Conservation (phyloP, 2,329 filamentous ascomycete species). For the Cadophora sp. region DNA sequence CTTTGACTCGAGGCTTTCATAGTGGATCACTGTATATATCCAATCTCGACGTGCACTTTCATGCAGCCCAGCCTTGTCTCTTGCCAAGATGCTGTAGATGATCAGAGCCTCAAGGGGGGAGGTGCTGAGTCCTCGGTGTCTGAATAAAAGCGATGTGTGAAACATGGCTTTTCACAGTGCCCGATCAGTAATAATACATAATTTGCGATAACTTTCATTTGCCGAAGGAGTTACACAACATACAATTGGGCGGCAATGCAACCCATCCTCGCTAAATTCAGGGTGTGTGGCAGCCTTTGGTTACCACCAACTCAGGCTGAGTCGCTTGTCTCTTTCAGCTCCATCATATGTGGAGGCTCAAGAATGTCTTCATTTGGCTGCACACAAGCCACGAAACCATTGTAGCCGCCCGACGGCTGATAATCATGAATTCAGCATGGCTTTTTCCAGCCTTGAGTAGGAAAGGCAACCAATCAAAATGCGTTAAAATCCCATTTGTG, state of each 20-base stretch:
- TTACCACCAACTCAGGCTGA: not conserved
- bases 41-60: not conserved
- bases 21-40: not conserved
- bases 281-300: not conserved
- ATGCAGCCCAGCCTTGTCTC: not conserved
- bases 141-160: not conserved
- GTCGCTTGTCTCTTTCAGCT: not conserved
- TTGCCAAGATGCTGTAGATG: not conserved
- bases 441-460: not conserved
- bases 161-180: not conserved
- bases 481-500: not conserved
- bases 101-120: not conserved
- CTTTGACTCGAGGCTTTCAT: slow-evolving; percentile 1
- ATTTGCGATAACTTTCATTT: not conserved
- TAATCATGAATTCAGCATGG: not conserved
- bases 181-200: not conserved
- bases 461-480: not conserved
- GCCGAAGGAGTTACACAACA: not conserved
- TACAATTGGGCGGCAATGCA: slow-evolving; percentile 1
- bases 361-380: not conserved
- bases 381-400: slow-evolving; percentile 2
- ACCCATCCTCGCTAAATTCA: not conserved
- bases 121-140: not conserved
- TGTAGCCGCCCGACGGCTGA: not conserved
- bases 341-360: not conserved